phyloP scores from a whole-genome alignment of 2,329 filamentous ascomycete genomes.

The Penicillium sp. region DNA sequence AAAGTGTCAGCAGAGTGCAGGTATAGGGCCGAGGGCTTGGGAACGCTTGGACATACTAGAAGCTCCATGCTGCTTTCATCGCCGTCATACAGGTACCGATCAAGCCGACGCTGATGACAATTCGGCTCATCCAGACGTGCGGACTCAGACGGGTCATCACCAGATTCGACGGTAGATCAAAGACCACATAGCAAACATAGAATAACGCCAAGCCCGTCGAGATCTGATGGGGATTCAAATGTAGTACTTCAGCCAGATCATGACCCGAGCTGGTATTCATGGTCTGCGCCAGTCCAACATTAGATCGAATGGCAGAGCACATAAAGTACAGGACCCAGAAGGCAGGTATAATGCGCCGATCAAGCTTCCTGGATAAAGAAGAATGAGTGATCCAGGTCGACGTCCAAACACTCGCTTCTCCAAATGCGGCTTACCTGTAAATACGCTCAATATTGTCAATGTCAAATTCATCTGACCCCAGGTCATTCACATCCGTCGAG shows the following conservation, averaged over 20 bases:
- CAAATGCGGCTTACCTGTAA: conserved; percentile 25
- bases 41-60: conserved; percentile 54
- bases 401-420: too few species aligned
- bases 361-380: conserved; percentile 44
- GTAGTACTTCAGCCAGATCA: conserved; percentile 66
- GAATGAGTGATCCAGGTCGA: too few species aligned
- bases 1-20: too few species aligned
- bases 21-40: too few species aligned
- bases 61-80: conserved; percentile 74
- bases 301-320: conserved; percentile 84
- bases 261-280: conserved; percentile 72
- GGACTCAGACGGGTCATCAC: conserved; percentile 81
- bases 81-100: conserved; percentile 80
- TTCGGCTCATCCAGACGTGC: conserved; percentile 85
- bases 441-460: conserved; percentile 34
- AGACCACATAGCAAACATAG: conserved; percentile 86
- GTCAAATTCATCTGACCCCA: conserved; percentile 25
- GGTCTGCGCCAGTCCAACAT: conserved; percentile 88
- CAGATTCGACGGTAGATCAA: conserved; percentile 82
- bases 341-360: conserved; percentile 59
- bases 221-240: conserved; percentile 66
- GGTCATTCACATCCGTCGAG: conserved; percentile 9
- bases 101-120: conserved; percentile 78
- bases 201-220: conserved; percentile 82
- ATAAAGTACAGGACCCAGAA: conserved; percentile 91